Evolutionary conservation across 2,329 filamentous ascomycete species (phyloP), one percentile per base, ranked within the genome.

Genomic region (Fusarium torulosum): DNA sequence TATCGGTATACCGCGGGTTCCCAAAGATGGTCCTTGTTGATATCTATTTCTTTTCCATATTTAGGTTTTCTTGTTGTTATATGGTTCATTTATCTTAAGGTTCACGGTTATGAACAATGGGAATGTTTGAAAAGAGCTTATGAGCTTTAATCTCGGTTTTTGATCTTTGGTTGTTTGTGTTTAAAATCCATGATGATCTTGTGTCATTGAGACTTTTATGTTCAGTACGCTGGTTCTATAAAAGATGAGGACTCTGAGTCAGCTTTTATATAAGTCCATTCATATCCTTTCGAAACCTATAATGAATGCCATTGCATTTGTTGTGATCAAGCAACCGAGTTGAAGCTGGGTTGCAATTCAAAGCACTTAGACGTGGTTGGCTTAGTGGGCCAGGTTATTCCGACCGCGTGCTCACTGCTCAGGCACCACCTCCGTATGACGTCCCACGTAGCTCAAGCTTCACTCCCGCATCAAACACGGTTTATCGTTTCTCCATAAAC

Each of bases 91-190:
- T 51, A 68, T 67, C 50, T 51, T 70, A 63, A 63, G 63, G 67
- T 68, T 72, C 54, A 72, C 53, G 63, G 58, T 58, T 29, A 64
- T 44, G 66, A 70, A 56, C 68, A 72, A 70, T 67, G 63, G 68
- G 60, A 59, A 63, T 52, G 55, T 50, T 44, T 59, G 33, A 70
- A 72, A 72, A 62, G 38, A 55, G 59, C 42, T 53, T 52, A 57
- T 55, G n/a, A 59, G 45, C 25, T 55, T 56, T 54, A 23, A 46
- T 56, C 46, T 55, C 11, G 29, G 29, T 14, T 33, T 33, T 33
- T 33, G 13, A 33, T 33, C 47, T 54, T 51, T 41, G 11, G 21
- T 27, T 17, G 25, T 11, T 19, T 10, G 17, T 10, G 17, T 17
- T 37, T n/a, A 10, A 8, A 19, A n/a, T n/a, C 9, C 17, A 33